phyloP scores from a whole-genome alignment of 164 flowering plant genomes.

The Kingdonia uniflora region DNA sequence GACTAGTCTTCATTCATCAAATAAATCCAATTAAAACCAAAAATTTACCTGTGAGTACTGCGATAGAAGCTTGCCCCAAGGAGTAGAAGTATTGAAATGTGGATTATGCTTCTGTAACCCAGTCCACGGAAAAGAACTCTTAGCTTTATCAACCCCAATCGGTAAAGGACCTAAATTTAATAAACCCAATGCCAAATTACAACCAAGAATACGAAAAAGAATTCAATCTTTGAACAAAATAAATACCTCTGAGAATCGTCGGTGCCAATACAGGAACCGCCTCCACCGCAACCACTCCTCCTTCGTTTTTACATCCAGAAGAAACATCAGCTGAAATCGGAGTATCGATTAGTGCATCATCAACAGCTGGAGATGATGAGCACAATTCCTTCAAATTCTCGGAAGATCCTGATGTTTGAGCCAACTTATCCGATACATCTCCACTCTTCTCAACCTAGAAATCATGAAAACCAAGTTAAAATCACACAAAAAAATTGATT shows the following conservation, averaged over 20 bases:
- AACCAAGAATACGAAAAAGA: conserved; percentile 8
- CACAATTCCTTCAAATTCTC: too few relatives aligned
- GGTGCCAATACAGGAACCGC: conserved; percentile 17
- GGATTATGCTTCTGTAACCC: conserved; percentile 29
- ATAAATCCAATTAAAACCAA: not conserved
- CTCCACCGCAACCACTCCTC: conserved; percentile 37
- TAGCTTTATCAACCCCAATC: conserved; percentile 32
- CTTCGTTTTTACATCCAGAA: too few relatives aligned
- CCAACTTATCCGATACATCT: too few relatives aligned
- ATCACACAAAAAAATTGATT: too few relatives aligned
- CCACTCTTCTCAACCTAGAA: too few relatives aligned
- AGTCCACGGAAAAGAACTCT: conserved; percentile 36
- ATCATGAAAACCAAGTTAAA: too few relatives aligned
- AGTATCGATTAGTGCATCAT: too few relatives aligned
- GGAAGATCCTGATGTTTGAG: too few relatives aligned
- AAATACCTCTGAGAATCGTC: conserved; percentile 39
- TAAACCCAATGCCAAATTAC: not conserved
- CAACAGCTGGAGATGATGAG: too few relatives aligned
- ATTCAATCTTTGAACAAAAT: not conserved
- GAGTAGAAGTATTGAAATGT: conserved; percentile 24
- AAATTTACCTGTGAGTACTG: conserved; percentile 44
- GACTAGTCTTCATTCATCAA: too few relatives aligned
- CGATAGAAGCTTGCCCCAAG: conserved; percentile 69
- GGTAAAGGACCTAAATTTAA: conserved; percentile 27
- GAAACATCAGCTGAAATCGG: too few relatives aligned